These are phyloP conservation scores for Leucocoprinus birnbaumii DNA, from an alignment of 768 basidiomycete species.

Conservation along the genomic window DNA sequence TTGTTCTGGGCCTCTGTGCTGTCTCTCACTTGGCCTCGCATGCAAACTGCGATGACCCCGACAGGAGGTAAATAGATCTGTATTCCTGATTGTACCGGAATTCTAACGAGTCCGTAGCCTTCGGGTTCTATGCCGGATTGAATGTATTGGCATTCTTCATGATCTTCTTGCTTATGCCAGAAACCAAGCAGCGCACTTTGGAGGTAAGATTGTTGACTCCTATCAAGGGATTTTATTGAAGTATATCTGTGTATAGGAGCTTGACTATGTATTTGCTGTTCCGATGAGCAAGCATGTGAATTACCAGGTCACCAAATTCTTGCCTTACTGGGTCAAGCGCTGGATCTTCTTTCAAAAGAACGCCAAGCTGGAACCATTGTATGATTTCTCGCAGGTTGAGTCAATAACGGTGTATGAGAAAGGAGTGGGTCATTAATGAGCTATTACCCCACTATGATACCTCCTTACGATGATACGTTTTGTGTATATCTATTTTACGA, in stretches of 20 bases:
- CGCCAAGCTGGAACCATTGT: constrained; percentile 39
- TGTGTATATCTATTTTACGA: too few species aligned
- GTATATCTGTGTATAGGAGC: constrained; percentile 21
- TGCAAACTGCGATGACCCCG: constrained; percentile 41
- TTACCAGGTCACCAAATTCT: constrained; percentile 41
- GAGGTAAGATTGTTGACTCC: constrained; percentile 18
- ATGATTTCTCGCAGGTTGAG: constrained; percentile 50
- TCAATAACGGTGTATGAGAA: constrained; percentile 16
- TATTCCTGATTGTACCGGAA: neutral
- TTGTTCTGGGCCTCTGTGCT: constrained; percentile 54
- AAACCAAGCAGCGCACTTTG: constrained; percentile 52
- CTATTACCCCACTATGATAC: too few species aligned
- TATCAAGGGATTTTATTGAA: neutral
- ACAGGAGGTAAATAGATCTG: constrained; percentile 26
- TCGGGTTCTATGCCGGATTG: constrained; percentile 55
- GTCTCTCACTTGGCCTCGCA: constrained; percentile 56
- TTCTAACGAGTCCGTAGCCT: constrained; percentile 27
- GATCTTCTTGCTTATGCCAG: constrained; percentile 57
- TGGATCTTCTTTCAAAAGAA: constrained; percentile 38
- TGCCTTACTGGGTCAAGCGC: constrained; percentile 51
- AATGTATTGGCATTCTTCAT: constrained; percentile 48
- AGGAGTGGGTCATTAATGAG: constrained; percentile 3
- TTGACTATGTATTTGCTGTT: constrained; percentile 51
- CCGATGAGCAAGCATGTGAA: constrained; percentile 39
- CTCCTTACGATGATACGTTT: too few species aligned